These are phyloP conservation scores for Fusarium bactridioides DNA, from an alignment of 2,329 filamentous ascomycete genomes.

Conservation along the genomic window DNA sequence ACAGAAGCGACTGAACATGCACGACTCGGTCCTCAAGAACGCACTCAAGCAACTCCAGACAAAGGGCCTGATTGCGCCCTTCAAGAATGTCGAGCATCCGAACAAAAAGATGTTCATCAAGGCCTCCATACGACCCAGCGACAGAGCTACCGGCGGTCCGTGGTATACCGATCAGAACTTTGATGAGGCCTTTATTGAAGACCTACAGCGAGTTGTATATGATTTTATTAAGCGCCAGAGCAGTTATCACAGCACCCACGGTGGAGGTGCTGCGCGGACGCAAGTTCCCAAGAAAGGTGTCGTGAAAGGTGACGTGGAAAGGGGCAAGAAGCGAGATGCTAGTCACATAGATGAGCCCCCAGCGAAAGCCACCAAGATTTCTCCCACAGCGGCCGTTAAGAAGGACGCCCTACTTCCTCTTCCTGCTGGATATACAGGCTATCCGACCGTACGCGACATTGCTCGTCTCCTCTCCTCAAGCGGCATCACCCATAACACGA, in stretches of 20 bases:
- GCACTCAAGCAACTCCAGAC: conserved; percentile 84
- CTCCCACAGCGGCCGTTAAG: conserved; percentile 28
- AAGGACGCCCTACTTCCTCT: conserved; percentile 59
- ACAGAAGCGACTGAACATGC: conserved; percentile 80
- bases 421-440: conserved; percentile 74
- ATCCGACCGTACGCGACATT: conserved; percentile 82
- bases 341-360: conserved; percentile 47
- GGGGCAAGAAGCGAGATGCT: conserved; percentile 61
- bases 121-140: conserved; percentile 80
- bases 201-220: conserved; percentile 76
- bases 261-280: conserved; percentile 46
- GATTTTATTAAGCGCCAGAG: conserved; percentile 76
- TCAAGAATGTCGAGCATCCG: conserved; percentile 91
- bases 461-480: conserved; percentile 75
- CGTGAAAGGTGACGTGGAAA: conserved; percentile 56
- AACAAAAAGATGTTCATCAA: conserved; percentile 98
- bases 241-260: conserved; percentile 65
- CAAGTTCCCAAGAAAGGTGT: conserved; percentile 64
- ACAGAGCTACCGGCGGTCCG: conserved; percentile 89
- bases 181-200: conserved; percentile 86
- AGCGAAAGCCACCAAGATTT: conserved; percentile 41
- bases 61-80: conserved; percentile 83
- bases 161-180: conserved; percentile 95
- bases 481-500: conserved; percentile 76
- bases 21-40: conserved; percentile 82